phyloP scores from a whole-genome alignment of 169 alveolate genomes.

The Pseudocohnilembus persalinus region DNA sequence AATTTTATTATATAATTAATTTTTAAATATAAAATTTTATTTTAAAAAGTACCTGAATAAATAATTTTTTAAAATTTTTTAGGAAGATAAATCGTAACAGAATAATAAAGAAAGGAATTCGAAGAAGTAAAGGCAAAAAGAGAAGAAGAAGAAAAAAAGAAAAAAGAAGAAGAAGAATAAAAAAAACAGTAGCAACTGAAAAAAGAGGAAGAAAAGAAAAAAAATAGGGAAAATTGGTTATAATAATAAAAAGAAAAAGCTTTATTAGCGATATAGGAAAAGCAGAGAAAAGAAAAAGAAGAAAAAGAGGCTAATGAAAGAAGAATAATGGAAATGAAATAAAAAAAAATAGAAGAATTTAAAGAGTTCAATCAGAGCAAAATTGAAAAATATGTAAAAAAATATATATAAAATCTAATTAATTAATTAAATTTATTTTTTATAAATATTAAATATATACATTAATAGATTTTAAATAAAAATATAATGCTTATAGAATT shows the following conservation, averaged over 20 bases:
- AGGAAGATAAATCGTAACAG: not conserved
- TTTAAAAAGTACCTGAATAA: not conserved
- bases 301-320: constrained; percentile 10
- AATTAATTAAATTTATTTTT: not conserved
- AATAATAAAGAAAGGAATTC: not conserved
- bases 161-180: not conserved
- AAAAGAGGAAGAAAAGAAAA: constrained; percentile 9
- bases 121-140: constrained; percentile 13
- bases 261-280: constrained; percentile 8
- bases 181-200: constrained; percentile 9
- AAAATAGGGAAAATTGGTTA: constrained; percentile 6
- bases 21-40: too few species aligned
- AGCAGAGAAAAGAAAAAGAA: constrained; percentile 26
- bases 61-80: too few species aligned
- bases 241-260: constrained; percentile 23
- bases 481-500: too few species aligned
- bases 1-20: too few species aligned
- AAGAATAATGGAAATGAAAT: constrained; percentile 4
- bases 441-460: not conserved
- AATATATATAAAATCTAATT: constrained; percentile 16
- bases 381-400: constrained; percentile 26
- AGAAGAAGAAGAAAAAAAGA: constrained; percentile 14
- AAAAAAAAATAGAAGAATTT: constrained; percentile 21
- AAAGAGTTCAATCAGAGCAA: constrained; percentile 27
- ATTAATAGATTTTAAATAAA: too few species aligned